Evolutionary conservation across 75 land plant genomes (phyloP).

Genomic region (Pinus tabuliformis): DNA sequence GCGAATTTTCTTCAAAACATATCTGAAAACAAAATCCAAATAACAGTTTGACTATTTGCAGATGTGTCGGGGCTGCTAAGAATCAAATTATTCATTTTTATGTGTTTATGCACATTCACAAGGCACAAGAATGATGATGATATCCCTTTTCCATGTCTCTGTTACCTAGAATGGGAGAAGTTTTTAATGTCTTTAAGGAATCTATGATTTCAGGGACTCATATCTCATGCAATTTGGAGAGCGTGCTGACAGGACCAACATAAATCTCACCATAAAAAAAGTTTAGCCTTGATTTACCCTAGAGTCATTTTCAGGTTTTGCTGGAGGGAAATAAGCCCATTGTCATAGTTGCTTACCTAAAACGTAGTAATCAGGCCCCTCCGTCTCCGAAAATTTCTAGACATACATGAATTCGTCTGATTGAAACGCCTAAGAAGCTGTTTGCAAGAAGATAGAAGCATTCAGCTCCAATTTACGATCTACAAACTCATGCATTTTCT

Average conservation of each 20-base stretch:
- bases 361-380: not conserved
- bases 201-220: not conserved
- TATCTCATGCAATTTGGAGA: not conserved
- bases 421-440: not conserved
- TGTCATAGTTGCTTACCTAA: not conserved
- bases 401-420: not conserved
- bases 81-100: not conserved
- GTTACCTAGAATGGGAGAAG: too few species aligned
- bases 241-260: not conserved
- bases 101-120: not conserved
- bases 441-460: not conserved
- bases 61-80: not conserved
- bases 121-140: not conserved
- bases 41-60: not conserved
- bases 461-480: not conserved
- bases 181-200: not conserved
- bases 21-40: conserved; percentile 48
- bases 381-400: not conserved
- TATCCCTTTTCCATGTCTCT: not conserved
- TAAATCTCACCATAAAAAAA: not conserved
- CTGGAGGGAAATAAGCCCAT: not conserved
- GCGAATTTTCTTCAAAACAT: conserved; percentile 86
- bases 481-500: not conserved
- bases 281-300: not conserved
- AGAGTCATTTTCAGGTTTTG: not conserved